Conservation (phyloP, 192 early-diverging fungal species). For the Diversispora epigaea region DNA sequence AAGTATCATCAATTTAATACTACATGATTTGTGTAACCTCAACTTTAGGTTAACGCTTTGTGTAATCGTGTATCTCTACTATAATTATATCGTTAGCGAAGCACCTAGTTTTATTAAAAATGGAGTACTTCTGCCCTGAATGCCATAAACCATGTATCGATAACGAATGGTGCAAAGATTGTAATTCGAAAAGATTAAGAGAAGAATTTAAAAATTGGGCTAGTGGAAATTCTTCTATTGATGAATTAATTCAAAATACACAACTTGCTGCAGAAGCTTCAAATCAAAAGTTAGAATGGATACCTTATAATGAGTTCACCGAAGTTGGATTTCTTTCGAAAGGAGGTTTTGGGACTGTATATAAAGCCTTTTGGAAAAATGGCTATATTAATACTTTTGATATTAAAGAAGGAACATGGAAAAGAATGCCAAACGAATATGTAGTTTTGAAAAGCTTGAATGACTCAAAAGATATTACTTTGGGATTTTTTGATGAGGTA, state of each 20-base stretch:
- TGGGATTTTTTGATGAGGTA: conserved; percentile 3
- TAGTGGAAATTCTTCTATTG: conserved; percentile 1
- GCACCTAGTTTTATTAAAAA: no score
- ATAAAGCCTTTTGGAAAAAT: conserved; percentile 17
- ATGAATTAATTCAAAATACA: conserved; percentile 5
- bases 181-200: background rate
- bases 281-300: background rate
- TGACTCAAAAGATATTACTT: background rate
- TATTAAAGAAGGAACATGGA: no score
- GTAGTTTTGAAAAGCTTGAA: conserved; percentile 15
- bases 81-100: no score
- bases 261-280: background rate
- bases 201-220: background rate
- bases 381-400: background rate
- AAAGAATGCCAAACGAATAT: no score
- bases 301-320: background rate
- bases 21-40: no score
- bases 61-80: no score
- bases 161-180: background rate
- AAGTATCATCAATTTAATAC: no score
- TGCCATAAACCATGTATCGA: no score
- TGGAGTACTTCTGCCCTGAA: no score
- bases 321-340: background rate
- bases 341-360: conserved; percentile 10
- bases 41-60: no score